These are phyloP conservation scores for Epipyxis sp. DNA, from an alignment of 108 stramenopile genomes.

Conservation along the genomic window DNA sequence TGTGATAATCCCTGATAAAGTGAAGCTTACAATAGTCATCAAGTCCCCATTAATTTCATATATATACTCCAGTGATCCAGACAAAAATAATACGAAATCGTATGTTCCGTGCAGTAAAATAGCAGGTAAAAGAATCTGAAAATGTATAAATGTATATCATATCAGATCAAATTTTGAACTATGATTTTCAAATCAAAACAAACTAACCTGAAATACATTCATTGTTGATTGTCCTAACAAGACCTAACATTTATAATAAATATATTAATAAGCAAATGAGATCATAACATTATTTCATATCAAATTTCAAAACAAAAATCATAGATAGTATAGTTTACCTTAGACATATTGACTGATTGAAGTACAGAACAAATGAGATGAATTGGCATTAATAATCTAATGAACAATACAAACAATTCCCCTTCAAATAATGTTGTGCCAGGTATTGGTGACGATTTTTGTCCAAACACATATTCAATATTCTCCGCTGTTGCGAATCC, in stretches of 20 bases:
- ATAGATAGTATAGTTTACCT: neutral
- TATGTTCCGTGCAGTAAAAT: constrained; percentile 15
- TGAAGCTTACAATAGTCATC: neutral
- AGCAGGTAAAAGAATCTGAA: constrained; percentile 17
- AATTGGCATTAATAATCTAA: constrained; percentile 1
- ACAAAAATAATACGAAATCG: constrained; percentile 3
- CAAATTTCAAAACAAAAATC: no score
- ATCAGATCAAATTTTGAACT: no score
- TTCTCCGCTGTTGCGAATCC: constrained; percentile 33
- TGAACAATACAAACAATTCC: neutral
- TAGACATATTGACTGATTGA: neutral
- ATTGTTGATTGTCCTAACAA: no score
- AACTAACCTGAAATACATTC: no score
- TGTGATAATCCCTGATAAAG: no score
- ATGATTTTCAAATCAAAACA: no score
- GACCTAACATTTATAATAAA: no score
- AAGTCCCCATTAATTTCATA: neutral
- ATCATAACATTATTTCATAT: no score
- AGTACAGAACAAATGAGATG: constrained; percentile 9
- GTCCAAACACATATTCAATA: constrained; percentile 22
- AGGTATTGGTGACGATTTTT: neutral
- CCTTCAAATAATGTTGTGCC: neutral
- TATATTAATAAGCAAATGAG: no score
- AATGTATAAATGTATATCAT: neutral
- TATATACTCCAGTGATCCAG: neutral